Evolutionary conservation across 768 basidiomycete genomes (phyloP), one percentile per base, ranked within the genome.

Genomic region (Podaxis sp.): DNA sequence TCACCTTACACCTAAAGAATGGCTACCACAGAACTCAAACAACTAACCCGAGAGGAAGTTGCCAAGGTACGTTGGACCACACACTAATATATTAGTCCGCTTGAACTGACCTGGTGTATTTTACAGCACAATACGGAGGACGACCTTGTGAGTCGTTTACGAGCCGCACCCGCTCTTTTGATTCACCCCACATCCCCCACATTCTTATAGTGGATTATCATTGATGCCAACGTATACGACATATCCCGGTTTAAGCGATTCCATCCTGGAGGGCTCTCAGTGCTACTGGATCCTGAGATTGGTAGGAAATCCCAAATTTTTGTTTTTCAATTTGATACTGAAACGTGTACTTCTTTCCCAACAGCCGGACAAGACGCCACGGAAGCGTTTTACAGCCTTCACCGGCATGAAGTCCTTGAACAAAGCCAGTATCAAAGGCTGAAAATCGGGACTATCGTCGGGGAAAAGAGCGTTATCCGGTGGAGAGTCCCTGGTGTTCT

Each of bases 291-390:
- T 68, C 74, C 79, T 5, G 91, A 91, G 65, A 82, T 95, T 51
- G 91, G 91, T 88, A 60, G 60, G 87, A 14, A 40, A 51, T 16
- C 5, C 46, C 23, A 54, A 47, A 25, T 58, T 5, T 27, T 27
- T 27, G 59, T 37, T 63, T 80, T 68, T 9, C 35, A 6, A 18
- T 16, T 16, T 36, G 4, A 27, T 25, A 4, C 7, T 16, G 40
- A 73, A 82, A 64, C 76, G 84, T 55, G 25, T 4, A 23, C n/a
- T 21, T 47, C 13, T 42, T 42, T 13, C 14, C 7, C 7, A 32
- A 42, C 75, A 88, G 92, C 91, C 54, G 94, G 93, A 7, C 81
- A 91, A 71, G 94, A 97, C 66, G 89, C 88, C 1, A 96, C 94
- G 0, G 89, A 93, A 37, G 82, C 83, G 4, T 97, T 98, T 78